phyloP scores from a whole-genome alignment of 2,329 filamentous ascomycete genomes.

The Sphaerulina musiva region DNA sequence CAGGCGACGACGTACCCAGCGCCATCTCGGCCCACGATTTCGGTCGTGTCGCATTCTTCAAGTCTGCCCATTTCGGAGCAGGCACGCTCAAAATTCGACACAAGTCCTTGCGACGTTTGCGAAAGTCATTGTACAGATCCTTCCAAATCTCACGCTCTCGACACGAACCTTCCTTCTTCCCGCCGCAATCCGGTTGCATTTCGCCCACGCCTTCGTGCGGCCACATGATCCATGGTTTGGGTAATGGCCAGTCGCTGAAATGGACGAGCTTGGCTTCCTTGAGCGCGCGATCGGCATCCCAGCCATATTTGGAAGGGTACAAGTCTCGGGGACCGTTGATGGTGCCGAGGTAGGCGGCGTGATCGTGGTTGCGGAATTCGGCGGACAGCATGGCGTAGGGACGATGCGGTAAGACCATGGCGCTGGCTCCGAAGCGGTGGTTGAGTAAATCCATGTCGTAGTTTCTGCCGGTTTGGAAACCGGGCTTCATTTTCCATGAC shows the following conservation, averaged over 20 bases:
- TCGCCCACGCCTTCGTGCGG: constrained; percentile 37
- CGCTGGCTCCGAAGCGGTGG: constrained; percentile 52
- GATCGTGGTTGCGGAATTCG: constrained; percentile 54
- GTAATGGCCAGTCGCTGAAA: constrained; percentile 65
- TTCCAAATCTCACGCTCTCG: constrained; percentile 41
- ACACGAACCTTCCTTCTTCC: constrained; percentile 21
- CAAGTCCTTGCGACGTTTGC: constrained; percentile 37
- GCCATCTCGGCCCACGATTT: constrained; percentile 4
- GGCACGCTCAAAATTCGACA: constrained; percentile 31
- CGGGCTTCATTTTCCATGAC: constrained; percentile 37
- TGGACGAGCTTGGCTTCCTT: constrained; percentile 61
- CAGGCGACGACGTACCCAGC: not conserved
- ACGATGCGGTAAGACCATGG: constrained; percentile 59
- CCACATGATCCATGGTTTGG: constrained; percentile 57
- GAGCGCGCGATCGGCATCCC: constrained; percentile 53
- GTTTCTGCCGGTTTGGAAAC: constrained; percentile 30
- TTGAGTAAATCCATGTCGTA: constrained; percentile 49
- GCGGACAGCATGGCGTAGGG: constrained; percentile 56
- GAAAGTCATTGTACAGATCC: constrained; percentile 41
- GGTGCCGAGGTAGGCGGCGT: constrained; percentile 49
- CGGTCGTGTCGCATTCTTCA: constrained; percentile 19
- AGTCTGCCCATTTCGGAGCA: constrained; percentile 27
- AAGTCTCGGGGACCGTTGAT: constrained; percentile 36
- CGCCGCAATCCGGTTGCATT: constrained; percentile 42
- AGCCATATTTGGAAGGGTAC: constrained; percentile 41